phyloP scores from a whole-genome alignment of 768 basidiomycete genomes.

The Gyrodon lividus region DNA sequence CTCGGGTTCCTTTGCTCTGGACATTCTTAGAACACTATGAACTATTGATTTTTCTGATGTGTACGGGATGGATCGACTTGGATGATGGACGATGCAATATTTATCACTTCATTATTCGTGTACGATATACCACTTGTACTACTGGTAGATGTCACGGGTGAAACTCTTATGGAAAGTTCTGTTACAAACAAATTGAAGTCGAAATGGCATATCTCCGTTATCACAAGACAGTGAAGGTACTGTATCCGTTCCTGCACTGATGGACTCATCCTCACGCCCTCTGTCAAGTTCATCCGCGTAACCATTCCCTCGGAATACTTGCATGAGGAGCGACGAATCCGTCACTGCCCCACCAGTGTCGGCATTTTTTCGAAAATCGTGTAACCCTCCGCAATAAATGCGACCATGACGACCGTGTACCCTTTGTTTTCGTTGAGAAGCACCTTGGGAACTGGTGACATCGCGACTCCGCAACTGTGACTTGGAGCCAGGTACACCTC shows the following conservation, averaged over 20 bases:
- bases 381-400: slow-evolving; percentile 13
- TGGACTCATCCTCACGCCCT: slow-evolving; percentile 1
- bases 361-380: slow-evolving; percentile 4
- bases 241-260: slow-evolving; percentile 14
- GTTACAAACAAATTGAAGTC: background rate
- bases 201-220: background rate
- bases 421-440: background rate
- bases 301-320: slow-evolving; percentile 6
- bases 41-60: background rate
- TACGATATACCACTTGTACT: slow-evolving; percentile 7
- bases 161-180: background rate
- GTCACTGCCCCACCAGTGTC: slow-evolving; percentile 3
- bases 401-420: slow-evolving; percentile 6
- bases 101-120: slow-evolving; percentile 16
- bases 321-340: slow-evolving; percentile 8
- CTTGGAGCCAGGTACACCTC: slow-evolving; percentile 1
- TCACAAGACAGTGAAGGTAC: background rate
- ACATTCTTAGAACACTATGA: background rate
- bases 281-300: background rate
- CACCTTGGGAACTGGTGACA: background rate
- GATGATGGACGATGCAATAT: slow-evolving; percentile 1
- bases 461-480: background rate
- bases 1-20: background rate
- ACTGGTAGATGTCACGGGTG: background rate
- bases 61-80: background rate